Evolutionary conservation across 1,284 basidiomycete genomes (phyloP), one percentile per base, ranked within the genome.

Genomic region (Vanrija sp.): DNA sequence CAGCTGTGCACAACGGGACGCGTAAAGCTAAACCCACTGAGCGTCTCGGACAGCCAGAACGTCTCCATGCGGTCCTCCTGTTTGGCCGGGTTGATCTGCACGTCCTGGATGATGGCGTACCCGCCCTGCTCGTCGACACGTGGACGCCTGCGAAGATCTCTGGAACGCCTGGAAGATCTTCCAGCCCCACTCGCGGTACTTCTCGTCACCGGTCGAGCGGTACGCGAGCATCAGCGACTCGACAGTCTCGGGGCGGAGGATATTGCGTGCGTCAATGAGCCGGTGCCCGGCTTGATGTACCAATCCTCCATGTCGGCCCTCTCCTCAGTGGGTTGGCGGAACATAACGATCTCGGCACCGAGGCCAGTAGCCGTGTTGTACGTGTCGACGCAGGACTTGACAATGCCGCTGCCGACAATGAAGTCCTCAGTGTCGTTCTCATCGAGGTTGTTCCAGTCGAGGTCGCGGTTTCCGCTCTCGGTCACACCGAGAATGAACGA

Each of bases 51-150:
- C 84, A 94, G 79, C 76, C 90, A 83, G 78, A 95, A 96, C 16
- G 94, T 95, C 78, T 97, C 94, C 90, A 96, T 96, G 72, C 88
- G 87, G 75, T 97, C 90, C 56, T 90, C 84, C 55, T 83, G 79
- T 63, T 77, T 76, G 3, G 81, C 84, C 0, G 87, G 84, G 4
- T 68, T 51, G 56, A 82, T 79, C 67, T 91, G 87, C 15, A 98
- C 94, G 71, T 96, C 89, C 51, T 86, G 75, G 43, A 98, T 81
- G 41, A 85, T 84, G 15, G 89, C 88, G 66, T 89, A 98, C 3
- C 92, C 94, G 9, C 92, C 94, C 0, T 75, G 78, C 23, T 80
- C 74, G n/a, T 31, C 31, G 16, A 95, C 77, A 12, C 63, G 53
- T n/a, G n/a, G n/a, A n/a, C n/a, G n/a, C n/a, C n/a, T n/a, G n/a